These are phyloP conservation scores for Dendrobium catenatum DNA, from an alignment of 106 monocot species.

Conservation along the genomic window DNA sequence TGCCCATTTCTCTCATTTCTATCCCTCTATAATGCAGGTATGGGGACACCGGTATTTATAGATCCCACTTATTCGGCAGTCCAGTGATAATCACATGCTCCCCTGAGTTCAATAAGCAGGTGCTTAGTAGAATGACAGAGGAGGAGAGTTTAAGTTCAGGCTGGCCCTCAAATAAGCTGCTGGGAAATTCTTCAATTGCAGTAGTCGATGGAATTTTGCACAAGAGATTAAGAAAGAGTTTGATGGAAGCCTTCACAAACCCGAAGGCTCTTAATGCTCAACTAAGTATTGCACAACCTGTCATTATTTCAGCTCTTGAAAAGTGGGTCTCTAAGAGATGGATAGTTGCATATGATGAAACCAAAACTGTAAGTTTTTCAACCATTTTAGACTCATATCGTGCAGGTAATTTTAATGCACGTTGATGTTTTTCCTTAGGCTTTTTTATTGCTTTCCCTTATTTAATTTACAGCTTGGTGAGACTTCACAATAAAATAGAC, in stretches of 20 bases:
- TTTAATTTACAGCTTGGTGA: background rate
- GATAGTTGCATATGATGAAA: constrained; percentile 26
- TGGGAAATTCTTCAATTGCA: constrained; percentile 15
- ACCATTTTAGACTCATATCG: background rate
- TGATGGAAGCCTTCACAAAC: constrained; percentile 23
- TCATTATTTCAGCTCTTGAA: constrained; percentile 22
- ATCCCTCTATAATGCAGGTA: constrained; percentile 14
- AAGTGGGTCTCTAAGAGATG: constrained; percentile 23
- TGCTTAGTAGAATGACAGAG: constrained; percentile 15
- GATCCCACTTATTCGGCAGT: constrained; percentile 26
- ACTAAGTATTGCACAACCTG: constrained; percentile 20
- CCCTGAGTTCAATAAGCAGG: constrained; percentile 30
- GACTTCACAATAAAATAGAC: background rate
- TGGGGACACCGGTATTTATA: constrained; percentile 30
- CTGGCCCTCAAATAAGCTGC: constrained; percentile 24
- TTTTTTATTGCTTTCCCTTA: background rate
- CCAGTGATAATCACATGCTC: constrained; percentile 31
- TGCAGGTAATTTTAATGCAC: background rate
- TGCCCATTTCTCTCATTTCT: background rate
- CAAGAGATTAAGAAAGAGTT: constrained; percentile 23
- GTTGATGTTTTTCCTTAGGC: background rate
- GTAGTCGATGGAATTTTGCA: constrained; percentile 18
- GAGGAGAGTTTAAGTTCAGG: constrained; percentile 25
- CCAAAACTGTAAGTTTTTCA: constrained; percentile 18
- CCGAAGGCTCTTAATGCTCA: constrained; percentile 23